phyloP scores from a whole-genome alignment of 208 protist genomes.

The Leishmania guyanensis region DNA sequence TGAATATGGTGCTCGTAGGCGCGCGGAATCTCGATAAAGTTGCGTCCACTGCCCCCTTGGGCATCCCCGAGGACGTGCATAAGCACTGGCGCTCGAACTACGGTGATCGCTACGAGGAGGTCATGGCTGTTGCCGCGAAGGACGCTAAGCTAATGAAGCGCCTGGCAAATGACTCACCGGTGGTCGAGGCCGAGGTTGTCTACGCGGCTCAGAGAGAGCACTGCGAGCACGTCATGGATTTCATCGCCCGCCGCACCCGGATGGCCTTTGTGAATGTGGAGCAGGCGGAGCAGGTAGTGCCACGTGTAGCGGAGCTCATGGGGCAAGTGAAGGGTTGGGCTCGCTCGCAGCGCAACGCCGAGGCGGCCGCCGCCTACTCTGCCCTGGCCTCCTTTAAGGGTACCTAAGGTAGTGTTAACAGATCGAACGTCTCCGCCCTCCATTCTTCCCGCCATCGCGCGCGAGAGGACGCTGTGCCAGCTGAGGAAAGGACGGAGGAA shows the following conservation, averaged over 20 bases:
- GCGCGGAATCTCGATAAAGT: slow-evolving; percentile 58
- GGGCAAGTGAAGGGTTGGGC: slow-evolving; percentile 79
- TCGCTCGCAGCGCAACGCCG: slow-evolving; percentile 38
- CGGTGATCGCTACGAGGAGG: slow-evolving; percentile 57
- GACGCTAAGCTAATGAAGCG: slow-evolving; percentile 44
- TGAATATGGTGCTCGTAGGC: slow-evolving; percentile 76
- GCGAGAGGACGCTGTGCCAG: not conserved
- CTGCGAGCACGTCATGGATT: slow-evolving; percentile 89
- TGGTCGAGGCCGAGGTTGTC: slow-evolving; percentile 90
- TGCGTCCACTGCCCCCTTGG: slow-evolving; percentile 18
- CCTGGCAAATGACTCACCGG: slow-evolving; percentile 55
- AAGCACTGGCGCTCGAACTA: slow-evolving; percentile 68
- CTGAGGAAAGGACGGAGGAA: not conserved
- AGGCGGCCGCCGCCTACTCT: slow-evolving; percentile 57
- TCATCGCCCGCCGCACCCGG: slow-evolving; percentile 91
- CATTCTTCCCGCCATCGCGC: not conserved
- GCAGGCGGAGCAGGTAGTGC: slow-evolving; percentile 65
- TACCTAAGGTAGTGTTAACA: not conserved
- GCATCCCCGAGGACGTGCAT: slow-evolving; percentile 72
- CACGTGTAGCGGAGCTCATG: slow-evolving; percentile 90
- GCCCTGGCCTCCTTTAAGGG: slow-evolving; percentile 55
- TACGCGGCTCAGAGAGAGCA: slow-evolving; percentile 83
- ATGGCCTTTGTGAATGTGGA: slow-evolving; percentile 88
- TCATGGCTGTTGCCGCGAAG: slow-evolving; percentile 44
- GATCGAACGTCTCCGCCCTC: not conserved